A percentile compares a stretch with the other conserved stretches of the same genome.
Conservation (phyloP, 2,329 filamentous ascomycete genomes). For the Cladosporium sp. region DNA sequence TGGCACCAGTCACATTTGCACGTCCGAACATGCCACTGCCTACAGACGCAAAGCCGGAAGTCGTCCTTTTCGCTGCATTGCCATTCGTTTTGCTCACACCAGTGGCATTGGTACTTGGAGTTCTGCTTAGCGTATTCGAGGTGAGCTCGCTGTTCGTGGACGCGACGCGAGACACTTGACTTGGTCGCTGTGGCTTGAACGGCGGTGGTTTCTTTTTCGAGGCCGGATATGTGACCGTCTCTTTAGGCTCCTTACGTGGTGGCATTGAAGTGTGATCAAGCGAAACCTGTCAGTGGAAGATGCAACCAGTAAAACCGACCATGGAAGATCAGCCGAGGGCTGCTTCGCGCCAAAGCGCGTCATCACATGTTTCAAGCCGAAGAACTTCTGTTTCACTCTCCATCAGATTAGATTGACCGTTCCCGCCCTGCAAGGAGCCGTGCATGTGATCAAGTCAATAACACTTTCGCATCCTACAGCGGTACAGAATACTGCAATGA, state of each 20-base stretch:
- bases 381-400: too few species aligned
- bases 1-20: neutral
- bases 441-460: slow-evolving; percentile 4
- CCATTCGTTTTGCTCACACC: neutral
- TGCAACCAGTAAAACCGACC: too few species aligned
- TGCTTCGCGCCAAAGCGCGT: neutral
- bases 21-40: slow-evolving; percentile 4
- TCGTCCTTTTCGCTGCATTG: neutral
- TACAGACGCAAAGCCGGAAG: neutral
- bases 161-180: slow-evolving; percentile 30
- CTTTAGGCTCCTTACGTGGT: slow-evolving; percentile 29
- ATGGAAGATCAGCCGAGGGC: slow-evolving; percentile 1
- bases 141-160: slow-evolving; percentile 40
- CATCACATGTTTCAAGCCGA: neutral
- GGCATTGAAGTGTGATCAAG: slow-evolving; percentile 18
- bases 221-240: slow-evolving; percentile 30
- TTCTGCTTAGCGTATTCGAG: neutral
- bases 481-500: slow-evolving; percentile 3
- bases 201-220: slow-evolving; percentile 30
- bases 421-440: neutral
- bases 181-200: slow-evolving; percentile 30
- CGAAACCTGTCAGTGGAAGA: too few species aligned
- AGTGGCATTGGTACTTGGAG: neutral
- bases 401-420: neutral
- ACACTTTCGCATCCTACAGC: neutral